Evolutionary conservation across 2,329 filamentous ascomycete species (phyloP).

Genomic region (Neonectria hederae): DNA sequence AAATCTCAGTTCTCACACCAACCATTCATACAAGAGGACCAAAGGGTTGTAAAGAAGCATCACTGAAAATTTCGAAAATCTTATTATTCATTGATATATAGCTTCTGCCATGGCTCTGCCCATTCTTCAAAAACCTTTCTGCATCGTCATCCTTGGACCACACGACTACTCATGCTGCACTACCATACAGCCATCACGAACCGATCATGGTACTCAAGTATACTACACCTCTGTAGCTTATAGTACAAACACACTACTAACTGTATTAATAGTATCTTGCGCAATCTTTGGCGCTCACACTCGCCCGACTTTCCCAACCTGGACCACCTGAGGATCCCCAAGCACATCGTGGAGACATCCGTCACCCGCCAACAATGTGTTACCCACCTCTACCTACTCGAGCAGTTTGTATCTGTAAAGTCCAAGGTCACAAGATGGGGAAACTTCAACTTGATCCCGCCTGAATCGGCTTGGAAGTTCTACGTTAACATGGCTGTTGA

Average conservation of each 20-base stretch:
- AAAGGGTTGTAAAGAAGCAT: not conserved
- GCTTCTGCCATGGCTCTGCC: not conserved
- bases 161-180: not conserved
- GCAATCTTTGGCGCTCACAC: not conserved
- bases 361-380: slow-evolving; percentile 15
- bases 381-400: slow-evolving; percentile 15
- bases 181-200: too few relatives aligned
- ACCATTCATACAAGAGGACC: not conserved
- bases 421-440: slow-evolving; percentile 23
- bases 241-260: not conserved
- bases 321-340: slow-evolving; percentile 5
- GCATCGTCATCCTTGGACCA: not conserved
- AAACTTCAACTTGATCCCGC: not conserved
- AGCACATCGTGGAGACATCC: slow-evolving; percentile 3
- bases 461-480: slow-evolving; percentile 26
- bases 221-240: not conserved
- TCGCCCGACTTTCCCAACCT: not conserved
- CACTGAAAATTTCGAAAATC: not conserved
- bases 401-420: slow-evolving; percentile 24
- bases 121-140: not conserved
- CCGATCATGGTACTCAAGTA: slow-evolving; percentile 12
- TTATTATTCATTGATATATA: not conserved
- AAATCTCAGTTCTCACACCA: not conserved
- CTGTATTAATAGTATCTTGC: not conserved
- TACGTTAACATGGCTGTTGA: slow-evolving; percentile 31